Conservation (phyloP, 345 rosid species). For the Syzygium aromaticum region DNA sequence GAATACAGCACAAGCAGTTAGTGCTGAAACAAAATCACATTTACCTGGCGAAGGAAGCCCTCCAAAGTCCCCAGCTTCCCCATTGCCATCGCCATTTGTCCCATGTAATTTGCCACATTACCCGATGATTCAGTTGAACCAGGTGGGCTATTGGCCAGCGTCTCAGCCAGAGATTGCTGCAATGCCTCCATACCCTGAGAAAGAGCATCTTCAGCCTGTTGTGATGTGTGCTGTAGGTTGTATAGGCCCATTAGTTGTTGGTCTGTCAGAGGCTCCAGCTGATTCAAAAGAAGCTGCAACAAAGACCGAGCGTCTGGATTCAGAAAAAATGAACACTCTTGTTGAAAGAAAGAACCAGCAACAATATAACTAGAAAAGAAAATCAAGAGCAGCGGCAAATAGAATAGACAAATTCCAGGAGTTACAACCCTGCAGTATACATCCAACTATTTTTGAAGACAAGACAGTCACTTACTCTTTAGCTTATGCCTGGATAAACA, state of each 20-base stretch:
- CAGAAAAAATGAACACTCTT: background rate
- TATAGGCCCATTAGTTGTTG: slow-evolving; percentile 27
- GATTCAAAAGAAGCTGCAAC: slow-evolving; percentile 35
- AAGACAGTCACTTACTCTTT: background rate
- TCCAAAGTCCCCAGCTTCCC: slow-evolving; percentile 58
- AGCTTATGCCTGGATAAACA: background rate
- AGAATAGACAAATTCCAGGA: background rate
- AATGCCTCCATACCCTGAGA: slow-evolving; percentile 70
- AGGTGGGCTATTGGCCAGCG: slow-evolving; percentile 33
- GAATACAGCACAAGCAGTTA: background rate
- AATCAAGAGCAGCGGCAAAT: background rate
- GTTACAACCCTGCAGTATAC: background rate
- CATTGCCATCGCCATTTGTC: slow-evolving; percentile 96
- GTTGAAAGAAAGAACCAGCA: background rate
- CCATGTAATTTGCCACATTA: slow-evolving; percentile 46
- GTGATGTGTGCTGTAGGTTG: slow-evolving; percentile 45
- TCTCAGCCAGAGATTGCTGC: slow-evolving; percentile 66
- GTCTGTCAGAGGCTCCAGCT: slow-evolving; percentile 47
- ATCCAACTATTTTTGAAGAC: background rate
- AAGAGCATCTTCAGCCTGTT: slow-evolving; percentile 43
- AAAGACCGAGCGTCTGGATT: background rate
- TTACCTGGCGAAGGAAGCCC: slow-evolving; percentile 50
- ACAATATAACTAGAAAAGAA: background rate
- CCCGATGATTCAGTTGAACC: slow-evolving; percentile 32
- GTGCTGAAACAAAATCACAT: background rate